Evolutionary conservation across 352 stramenopile species (phyloP).

Genomic region (Achlya hypogyna): DNA sequence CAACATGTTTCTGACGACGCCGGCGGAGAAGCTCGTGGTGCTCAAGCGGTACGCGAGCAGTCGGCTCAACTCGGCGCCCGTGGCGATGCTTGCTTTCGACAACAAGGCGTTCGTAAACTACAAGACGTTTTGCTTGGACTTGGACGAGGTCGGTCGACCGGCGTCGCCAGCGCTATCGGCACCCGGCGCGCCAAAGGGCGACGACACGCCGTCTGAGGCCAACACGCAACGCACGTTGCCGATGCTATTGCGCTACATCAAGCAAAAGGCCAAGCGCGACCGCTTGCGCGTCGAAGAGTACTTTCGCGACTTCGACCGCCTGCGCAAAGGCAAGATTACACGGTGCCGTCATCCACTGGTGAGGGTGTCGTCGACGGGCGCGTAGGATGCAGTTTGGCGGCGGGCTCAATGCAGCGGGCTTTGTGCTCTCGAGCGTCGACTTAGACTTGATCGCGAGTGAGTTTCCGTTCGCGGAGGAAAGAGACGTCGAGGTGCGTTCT

Average conservation of each 20-base stretch:
- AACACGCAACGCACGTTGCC: constrained; percentile 39
- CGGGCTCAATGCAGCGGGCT: constrained; percentile 42
- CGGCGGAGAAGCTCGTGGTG: constrained; percentile 43
- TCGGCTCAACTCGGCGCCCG: constrained; percentile 17
- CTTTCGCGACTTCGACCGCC: constrained; percentile 77
- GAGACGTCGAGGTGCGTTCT: constrained; percentile 32
- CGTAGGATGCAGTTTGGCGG: constrained; percentile 43
- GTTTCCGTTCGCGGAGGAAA: constrained; percentile 35
- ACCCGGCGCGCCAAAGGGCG: neutral
- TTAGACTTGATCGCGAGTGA: constrained; percentile 41
- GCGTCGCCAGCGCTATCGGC: constrained; percentile 29
- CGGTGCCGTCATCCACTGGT: neutral
- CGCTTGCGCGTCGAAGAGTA: constrained; percentile 75
- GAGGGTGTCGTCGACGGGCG: neutral
- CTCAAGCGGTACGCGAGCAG: constrained; percentile 60
- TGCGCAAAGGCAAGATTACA: constrained; percentile 71
- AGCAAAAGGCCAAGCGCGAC: constrained; percentile 70
- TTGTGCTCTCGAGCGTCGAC: constrained; percentile 50
- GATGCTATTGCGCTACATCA: constrained; percentile 73
- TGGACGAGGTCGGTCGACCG: constrained; percentile 29
- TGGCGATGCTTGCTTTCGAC: constrained; percentile 21
- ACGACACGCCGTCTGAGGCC: constrained; percentile 26
- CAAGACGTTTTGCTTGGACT: constrained; percentile 72
- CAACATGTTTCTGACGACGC: constrained; percentile 45
- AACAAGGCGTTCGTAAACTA: constrained; percentile 77